Evolutionary conservation across 495 filamentous ascomycete genomes (phyloP).

Genomic region (Letharia columbiana): DNA sequence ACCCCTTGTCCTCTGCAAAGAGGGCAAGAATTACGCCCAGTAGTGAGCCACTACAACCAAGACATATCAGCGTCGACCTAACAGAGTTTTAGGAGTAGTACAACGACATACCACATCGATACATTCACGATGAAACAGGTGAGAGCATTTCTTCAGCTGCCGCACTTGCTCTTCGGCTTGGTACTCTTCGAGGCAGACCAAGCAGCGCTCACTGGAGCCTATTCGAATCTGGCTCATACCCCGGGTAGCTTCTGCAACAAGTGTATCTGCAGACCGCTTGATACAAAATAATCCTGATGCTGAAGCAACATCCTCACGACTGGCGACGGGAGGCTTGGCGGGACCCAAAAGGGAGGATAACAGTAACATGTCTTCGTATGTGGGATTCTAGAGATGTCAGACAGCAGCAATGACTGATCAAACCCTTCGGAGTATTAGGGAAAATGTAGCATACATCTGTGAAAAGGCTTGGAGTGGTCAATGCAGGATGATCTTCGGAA

Average conservation of each 20-base stretch:
- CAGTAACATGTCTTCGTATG: conserved; percentile 73
- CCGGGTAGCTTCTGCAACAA: conserved; percentile 45
- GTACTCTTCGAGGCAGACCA: conserved; percentile 67
- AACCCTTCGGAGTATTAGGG: not conserved
- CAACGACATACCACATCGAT: conserved; percentile 58
- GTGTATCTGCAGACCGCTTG: conserved; percentile 37
- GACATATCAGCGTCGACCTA: conserved; percentile 14
- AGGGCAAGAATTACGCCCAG: conserved; percentile 70
- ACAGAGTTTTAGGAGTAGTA: conserved; percentile 10
- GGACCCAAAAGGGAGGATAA: conserved; percentile 64
- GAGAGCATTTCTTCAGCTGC: conserved; percentile 56
- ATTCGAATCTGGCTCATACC: conserved; percentile 42
- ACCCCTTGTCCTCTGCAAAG: conserved; percentile 67
- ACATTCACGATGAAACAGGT: conserved; percentile 65
- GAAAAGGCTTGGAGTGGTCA: conserved; percentile 68
- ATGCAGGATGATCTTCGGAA: conserved; percentile 66
- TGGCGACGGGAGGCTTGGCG: conserved; percentile 66
- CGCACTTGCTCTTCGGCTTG: conserved; percentile 55
- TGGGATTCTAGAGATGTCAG: conserved; percentile 49
- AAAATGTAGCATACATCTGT: conserved; percentile 49
- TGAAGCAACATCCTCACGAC: conserved; percentile 55
- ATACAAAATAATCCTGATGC: conserved; percentile 53
- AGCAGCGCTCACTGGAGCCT: conserved; percentile 52
- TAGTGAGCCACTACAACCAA: conserved; percentile 59
- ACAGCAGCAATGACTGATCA: conserved; percentile 1